Percentiles rank a stretch among this genome's conserved stretches.
Evolutionary conservation across 441 rosid genomes (phyloP).

Genomic region (Erodium texanum): DNA sequence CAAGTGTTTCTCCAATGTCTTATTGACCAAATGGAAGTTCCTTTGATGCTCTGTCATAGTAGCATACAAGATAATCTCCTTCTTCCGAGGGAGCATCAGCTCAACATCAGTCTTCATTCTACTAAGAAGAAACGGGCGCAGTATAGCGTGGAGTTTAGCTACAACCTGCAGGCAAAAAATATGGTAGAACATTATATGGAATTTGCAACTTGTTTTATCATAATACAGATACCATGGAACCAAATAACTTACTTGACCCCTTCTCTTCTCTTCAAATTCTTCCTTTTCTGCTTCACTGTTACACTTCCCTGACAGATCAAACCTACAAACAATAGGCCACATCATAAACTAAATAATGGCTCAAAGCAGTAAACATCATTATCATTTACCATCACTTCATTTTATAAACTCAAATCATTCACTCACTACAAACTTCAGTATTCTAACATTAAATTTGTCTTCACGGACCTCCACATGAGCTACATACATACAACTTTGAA

Average conservation of each 20-base stretch:
- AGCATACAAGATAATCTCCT: constrained; percentile 88
- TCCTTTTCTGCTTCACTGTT: constrained; percentile 40
- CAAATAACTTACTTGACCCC: constrained; percentile 42
- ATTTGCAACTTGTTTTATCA: background rate
- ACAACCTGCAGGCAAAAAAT: constrained; percentile 51
- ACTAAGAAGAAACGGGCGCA: constrained; percentile 93
- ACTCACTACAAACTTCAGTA: background rate
- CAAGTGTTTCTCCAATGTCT: constrained; percentile 59
- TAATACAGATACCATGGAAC: background rate
- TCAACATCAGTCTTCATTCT: constrained; percentile 94
- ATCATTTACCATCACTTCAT: background rate
- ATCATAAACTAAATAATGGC: background rate
- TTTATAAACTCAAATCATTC: background rate
- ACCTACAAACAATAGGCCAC: constrained; percentile 39
- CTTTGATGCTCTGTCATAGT: constrained; percentile 77
- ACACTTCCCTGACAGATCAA: constrained; percentile 70
- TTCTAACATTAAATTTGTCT: background rate
- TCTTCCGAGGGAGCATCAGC: constrained; percentile 78
- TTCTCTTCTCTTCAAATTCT: constrained; percentile 78
- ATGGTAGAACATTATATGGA: constrained; percentile 8
- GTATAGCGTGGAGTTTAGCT: constrained; percentile 81
- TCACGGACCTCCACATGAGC: background rate
- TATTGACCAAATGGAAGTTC: constrained; percentile 68
- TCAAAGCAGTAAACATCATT: background rate
- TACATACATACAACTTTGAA: background rate